Base-by-base conservation (phyloP, 1,284 basidiomycete genomes). In the Vanrija humicola region DNA sequence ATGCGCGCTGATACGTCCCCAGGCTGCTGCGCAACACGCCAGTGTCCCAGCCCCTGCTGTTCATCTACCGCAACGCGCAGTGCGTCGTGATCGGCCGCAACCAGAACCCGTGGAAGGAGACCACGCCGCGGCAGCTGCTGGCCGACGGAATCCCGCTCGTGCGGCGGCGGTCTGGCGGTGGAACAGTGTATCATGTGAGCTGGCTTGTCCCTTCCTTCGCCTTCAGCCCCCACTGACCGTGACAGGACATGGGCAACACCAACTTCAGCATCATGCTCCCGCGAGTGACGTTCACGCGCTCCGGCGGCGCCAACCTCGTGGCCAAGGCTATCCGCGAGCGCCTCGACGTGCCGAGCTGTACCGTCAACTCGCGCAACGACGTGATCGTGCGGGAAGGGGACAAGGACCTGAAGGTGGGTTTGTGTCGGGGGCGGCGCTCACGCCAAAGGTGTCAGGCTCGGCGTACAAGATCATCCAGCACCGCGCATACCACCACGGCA, bases 71-170 rank as follows among this genome's bases (percentile, higher is more conserved):
- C 47, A 91, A 98, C 72, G 74, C 78, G 0, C 90, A 93, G 1
- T 95, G 93, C 67, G 90, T 98, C 15, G 84, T 99, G 45, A 90
- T 98, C 54, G 96, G 96, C 0, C 82, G 95, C 49, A 96, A 98
- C 73, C 62, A 98, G 80, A 98, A 98, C 67, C 92, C 93, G 19
- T 98, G 95, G 95, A 94, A 90, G 72, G 96, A 99, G 75, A 86
- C 94, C 57, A 94, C 96, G 66, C 79, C 89, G 46, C 66, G 71
- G 3, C 78, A 82, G 8, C 79, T 89, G 28, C 66, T 73, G 10
- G 64, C 74, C 8, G 73, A 79, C n/a, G 79, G 77, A 3, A 81
- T 95, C 10, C 89, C 90, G 0, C 87, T 93, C 65, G 83, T 98
- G 38, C 82, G 95, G 44, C 81, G 96, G 58, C 81, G 89, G 55